Evolutionary conservation across 768 basidiomycete species (phyloP), one percentile per base, ranked within the genome.

Genomic region (Boletus reticuloceps): DNA sequence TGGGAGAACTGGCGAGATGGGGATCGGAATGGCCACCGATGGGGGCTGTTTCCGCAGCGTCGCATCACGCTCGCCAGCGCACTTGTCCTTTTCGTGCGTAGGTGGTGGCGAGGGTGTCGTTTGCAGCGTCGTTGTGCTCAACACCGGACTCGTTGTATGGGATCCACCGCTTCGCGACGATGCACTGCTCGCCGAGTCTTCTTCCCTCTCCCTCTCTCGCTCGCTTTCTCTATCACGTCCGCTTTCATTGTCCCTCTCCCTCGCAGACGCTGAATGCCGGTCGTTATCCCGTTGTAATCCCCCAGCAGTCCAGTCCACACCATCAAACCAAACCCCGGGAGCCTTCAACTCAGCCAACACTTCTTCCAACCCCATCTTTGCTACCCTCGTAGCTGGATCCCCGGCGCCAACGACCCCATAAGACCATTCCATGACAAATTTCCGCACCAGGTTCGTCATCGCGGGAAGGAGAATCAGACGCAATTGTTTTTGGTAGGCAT

Each of bases 81-180:
- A 77, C 43, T 71, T 69, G 13, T 71, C 71, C 55, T 73, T 74
- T 51, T 70, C 69, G 16, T 64, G 66, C 3, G 69, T 62, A 27
- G 88, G 88, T 0, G 87, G 84, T 0, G 88, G 88, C 2, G 85
- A 87, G 0, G 88, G 88, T 8, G 88, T 89, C n/a, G 88, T 91
- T 58, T 85, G 84, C 31, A 90, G 64, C 8, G 88, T 91, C 9
- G 85, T 81, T 1, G 86, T 86, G 13, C 86, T 88, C 27, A 89
- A 65, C 5, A 89, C 87, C 0, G 88, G 89, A 59, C 87, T 89
- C 19, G 88, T 89, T 56, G 68, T 75, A 20, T 85, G 83, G 6
- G 83, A 85, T 9, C 74, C 77, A 47, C 77, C 77, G 42, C 77
- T 79, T 47, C 75, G 75, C n/a, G 77, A 76, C 22, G 79, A 77